Conservation (phyloP, 2,329 filamentous ascomycete genomes). For the Sclerotinia glacialis region DNA sequence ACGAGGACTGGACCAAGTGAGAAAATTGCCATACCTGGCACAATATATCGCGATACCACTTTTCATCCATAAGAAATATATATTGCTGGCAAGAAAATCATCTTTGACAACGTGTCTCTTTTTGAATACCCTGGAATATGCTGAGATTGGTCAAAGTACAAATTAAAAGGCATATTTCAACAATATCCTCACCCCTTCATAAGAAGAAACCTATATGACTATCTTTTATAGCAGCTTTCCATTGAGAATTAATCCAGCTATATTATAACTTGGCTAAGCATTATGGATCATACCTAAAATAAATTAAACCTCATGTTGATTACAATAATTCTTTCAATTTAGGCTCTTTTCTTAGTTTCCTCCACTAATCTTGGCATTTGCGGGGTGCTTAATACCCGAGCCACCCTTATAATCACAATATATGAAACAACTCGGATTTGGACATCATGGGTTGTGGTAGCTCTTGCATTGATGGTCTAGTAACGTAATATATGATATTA, state of each 20-base stretch:
- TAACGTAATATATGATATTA: background rate
- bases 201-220: background rate
- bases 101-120: background rate
- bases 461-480: background rate
- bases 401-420: background rate
- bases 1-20: background rate
- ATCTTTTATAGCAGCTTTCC: background rate
- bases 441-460: background rate
- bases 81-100: background rate
- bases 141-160: background rate
- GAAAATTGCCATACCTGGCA: background rate
- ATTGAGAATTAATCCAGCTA: background rate
- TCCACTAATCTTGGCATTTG: conserved; percentile 5
- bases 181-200: background rate
- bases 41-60: background rate
- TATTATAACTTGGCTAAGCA: background rate
- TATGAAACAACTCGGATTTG: background rate
- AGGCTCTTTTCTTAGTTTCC: conserved; percentile 2
- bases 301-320: background rate
- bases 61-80: too few relatives aligned
- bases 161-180: background rate
- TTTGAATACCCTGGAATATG: background rate
- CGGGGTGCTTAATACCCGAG: conserved; percentile 6
- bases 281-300: background rate
- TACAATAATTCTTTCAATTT: background rate